Conservation (phyloP, 1,284 basidiomycete genomes). For the Leccinum pallidistipes region DNA sequence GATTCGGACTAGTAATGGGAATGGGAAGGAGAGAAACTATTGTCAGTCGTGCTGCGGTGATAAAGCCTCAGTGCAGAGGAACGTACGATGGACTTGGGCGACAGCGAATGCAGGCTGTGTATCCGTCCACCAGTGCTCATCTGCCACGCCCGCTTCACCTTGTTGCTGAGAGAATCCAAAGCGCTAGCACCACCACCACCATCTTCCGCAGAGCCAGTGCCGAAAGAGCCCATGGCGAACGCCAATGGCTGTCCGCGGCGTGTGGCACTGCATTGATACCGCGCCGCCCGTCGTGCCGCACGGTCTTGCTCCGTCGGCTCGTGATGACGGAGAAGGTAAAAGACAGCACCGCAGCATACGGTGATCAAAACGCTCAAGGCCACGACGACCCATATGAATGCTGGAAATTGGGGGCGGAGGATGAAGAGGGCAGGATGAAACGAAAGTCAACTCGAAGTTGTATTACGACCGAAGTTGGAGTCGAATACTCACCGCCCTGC, state of each 20-base stretch:
- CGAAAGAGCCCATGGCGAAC: neutral
- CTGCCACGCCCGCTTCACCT: slow-evolving; percentile 16
- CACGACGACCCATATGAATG: slow-evolving; percentile 49
- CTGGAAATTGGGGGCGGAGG: slow-evolving; percentile 13
- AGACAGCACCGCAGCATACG: slow-evolving; percentile 42
- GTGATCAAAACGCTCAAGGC: slow-evolving; percentile 45
- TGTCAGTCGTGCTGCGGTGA: slow-evolving; percentile 8
- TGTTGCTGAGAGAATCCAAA: slow-evolving; percentile 20
- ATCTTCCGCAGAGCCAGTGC: neutral
- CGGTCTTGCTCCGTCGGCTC: slow-evolving; percentile 36
- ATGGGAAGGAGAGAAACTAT: neutral
- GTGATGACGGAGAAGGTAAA: slow-evolving; percentile 44
- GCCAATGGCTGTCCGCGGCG: slow-evolving; percentile 13
- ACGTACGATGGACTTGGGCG: slow-evolving; percentile 69
- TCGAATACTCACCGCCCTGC: slow-evolving; percentile 38
- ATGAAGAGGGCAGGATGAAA: neutral
- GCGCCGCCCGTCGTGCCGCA: neutral
- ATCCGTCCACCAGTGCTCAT: slow-evolving; percentile 20
- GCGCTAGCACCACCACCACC: neutral
- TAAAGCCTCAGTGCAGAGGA: slow-evolving; percentile 3
- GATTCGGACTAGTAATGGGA: slow-evolving; percentile 61
- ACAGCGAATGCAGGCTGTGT: slow-evolving; percentile 59
- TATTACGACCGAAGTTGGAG: neutral
- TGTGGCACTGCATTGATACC: slow-evolving; percentile 13
- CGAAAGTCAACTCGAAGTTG: neutral